Evolutionary conservation across 345 rosid genomes (phyloP).

Genomic region (Brassica cretica): DNA sequence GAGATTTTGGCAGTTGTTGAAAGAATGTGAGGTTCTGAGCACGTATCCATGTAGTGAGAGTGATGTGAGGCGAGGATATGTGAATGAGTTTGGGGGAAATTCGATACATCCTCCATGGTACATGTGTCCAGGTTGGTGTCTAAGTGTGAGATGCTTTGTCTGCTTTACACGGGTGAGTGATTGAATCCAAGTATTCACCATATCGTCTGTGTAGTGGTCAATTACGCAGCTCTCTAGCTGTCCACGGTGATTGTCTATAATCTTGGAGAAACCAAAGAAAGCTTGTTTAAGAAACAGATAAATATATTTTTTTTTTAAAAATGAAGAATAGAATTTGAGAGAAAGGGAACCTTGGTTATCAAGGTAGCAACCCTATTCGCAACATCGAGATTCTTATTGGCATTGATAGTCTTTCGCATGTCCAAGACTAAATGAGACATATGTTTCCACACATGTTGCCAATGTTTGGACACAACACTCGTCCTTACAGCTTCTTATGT

Average conservation of each 20-base stretch:
- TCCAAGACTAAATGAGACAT: background rate
- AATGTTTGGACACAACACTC: background rate
- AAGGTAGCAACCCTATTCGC: background rate
- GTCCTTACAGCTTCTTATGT: background rate
- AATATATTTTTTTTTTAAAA: background rate
- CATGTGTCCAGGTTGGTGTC: background rate
- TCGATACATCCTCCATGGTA: background rate
- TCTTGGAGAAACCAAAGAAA: background rate
- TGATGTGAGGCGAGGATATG: background rate
- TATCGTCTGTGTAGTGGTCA: background rate
- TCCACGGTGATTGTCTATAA: background rate
- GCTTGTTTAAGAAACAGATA: background rate
- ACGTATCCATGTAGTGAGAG: background rate
- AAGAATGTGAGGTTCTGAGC: background rate
- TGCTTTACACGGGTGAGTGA: background rate
- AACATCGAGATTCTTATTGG: background rate
- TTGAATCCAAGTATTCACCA: background rate
- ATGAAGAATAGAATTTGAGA: background rate
- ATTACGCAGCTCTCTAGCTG: background rate
- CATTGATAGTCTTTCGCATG: background rate
- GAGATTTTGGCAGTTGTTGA: background rate
- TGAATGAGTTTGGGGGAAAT: background rate
- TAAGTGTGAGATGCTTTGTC: background rate
- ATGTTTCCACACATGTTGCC: background rate
- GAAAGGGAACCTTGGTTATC: background rate